Evolutionary conservation across 192 early-diverging fungal genomes (phyloP).

Genomic region (Fimicolochytrium jonesii): DNA sequence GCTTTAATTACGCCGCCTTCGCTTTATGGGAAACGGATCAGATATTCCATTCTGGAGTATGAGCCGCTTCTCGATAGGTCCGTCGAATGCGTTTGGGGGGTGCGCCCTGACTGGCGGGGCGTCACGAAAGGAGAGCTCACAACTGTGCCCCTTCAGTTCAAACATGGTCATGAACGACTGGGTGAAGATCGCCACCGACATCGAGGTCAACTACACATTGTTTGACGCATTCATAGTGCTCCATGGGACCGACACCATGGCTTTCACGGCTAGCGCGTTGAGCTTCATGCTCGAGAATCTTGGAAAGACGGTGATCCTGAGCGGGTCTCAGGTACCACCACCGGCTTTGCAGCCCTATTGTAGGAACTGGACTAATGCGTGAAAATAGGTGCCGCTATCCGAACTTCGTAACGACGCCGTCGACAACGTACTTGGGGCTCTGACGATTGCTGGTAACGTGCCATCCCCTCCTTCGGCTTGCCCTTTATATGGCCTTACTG

Average conservation of each 20-base stretch:
- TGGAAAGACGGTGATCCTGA: slow-evolving; percentile 97
- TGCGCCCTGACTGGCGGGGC: no score
- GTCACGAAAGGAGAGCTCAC: no score
- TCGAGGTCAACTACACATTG: slow-evolving; percentile 88
- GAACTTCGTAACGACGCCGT: slow-evolving; percentile 97
- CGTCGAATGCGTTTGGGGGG: slow-evolving; percentile 90
- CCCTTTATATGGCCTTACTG: no score
- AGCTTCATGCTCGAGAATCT: slow-evolving; percentile 96
- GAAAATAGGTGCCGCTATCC: slow-evolving; percentile 75
- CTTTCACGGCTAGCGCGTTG: slow-evolving; percentile 55
- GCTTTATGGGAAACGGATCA: slow-evolving; percentile 85
- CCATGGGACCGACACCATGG: slow-evolving; percentile 61
- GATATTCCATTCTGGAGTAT: slow-evolving; percentile 94
- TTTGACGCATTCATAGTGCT: slow-evolving; percentile 96
- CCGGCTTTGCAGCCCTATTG: not conserved
- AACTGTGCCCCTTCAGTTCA: no score
- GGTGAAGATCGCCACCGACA: slow-evolving; percentile 92
- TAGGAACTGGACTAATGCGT: not conserved
- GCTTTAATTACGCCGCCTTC: slow-evolving; percentile 84
- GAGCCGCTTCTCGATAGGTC: slow-evolving; percentile 91
- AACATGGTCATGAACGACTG: slow-evolving; percentile 66
- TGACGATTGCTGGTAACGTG: slow-evolving; percentile 84
- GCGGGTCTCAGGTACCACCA: slow-evolving; percentile 76
- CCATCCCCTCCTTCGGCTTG: no score
- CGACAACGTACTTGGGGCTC: slow-evolving; percentile 91